Base-by-base conservation (phyloP, 208 protist species). In the Porcisia deanei region DNA sequence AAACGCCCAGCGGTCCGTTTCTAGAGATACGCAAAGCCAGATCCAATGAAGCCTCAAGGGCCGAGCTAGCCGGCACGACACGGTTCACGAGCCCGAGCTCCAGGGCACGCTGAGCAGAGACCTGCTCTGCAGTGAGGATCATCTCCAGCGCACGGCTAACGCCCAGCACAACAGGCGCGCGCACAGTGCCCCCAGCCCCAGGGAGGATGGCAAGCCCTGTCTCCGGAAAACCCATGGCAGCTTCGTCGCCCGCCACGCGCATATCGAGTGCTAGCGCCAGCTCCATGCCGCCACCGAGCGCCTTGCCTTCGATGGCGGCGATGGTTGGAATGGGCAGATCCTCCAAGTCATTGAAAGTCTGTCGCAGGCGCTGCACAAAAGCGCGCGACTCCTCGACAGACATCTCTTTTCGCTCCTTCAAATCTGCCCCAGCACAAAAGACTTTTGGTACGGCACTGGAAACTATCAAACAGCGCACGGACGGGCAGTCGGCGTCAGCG, bases 161-260 rank as follows among this genome's bases (percentile, higher is more conserved):
- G 49, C 97, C 97, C 49, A 98, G 84, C 18, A 94, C 74, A 41
- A 84, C 72, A 18, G 94, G 92, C 12, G 97, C 82, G 25, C 94
- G 85, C 57, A 93, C 87, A 20, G 97, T 98, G 37, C 97, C 96
- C 57, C 97, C 97, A 6, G 95, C 97, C 52, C 96, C 97, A 12
- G 97, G 97, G 58, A 98, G 98, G 43, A 98, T 97, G 20, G 88
- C 97, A 6, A 98, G 85, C 14, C 87, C 83, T 37, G 96, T 97
- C 73, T 98, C 97, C 1, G 94, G 91, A 34, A 98, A 76, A 30
- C 93, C 94, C 25, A 98, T 68, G 10, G 71, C 75, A 9, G 89
- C 83, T 18, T 43, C 79, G 25, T 76, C 83, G 37, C 86, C 85
- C 16, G 86, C 87, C 20, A 97, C 72, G 68, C 93, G 85, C 30